Percentiles rank a stretch among this genome's conserved stretches.
These are phyloP conservation scores for Strobilomyces echinocephalus DNA, from an alignment of 768 basidiomycete genomes.

Conservation along the genomic window DNA sequence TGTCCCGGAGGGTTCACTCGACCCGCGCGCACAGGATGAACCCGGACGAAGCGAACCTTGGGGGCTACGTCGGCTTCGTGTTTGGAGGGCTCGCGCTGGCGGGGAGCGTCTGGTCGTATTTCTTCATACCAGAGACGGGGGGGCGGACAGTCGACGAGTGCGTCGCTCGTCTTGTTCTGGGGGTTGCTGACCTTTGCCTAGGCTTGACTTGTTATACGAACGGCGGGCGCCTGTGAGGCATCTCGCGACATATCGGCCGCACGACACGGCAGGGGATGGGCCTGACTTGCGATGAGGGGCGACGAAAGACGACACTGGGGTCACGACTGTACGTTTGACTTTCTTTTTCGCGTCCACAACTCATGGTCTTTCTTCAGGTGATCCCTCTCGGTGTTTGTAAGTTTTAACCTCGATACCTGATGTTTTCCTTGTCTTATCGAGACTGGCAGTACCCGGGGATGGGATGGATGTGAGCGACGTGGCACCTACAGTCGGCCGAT, in stretches of 20 bases:
- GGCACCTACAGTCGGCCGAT: too few relatives aligned
- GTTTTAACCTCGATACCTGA: too few relatives aligned
- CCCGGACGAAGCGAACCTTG: not conserved
- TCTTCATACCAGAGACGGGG: not conserved
- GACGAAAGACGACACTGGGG: too few relatives aligned
- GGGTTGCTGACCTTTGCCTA: not conserved
- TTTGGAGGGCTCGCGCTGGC: conserved; percentile 23
- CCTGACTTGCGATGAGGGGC: too few relatives aligned
- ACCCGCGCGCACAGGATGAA: conserved; percentile 14
- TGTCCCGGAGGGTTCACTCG: not conserved
- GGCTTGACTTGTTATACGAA: conserved; percentile 18
- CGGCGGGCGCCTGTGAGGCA: too few relatives aligned
- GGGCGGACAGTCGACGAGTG: conserved; percentile 29
- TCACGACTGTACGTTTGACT: too few relatives aligned
- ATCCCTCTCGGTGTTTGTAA: too few relatives aligned
- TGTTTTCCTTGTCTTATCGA: too few relatives aligned
- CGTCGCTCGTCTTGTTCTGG: conserved; percentile 7
- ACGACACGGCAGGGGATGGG: not conserved
- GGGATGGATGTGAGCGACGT: too few relatives aligned
- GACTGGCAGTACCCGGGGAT: too few relatives aligned
- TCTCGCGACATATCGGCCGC: conserved; percentile 18
- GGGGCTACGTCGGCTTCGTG: conserved; percentile 8
- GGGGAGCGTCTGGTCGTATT: conserved; percentile 4
- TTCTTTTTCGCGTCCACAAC: too few relatives aligned
- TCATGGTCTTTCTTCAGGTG: too few relatives aligned